Evolutionary conservation across 768 basidiomycete species (phyloP).

Genomic region (Suillus cothurnatus): DNA sequence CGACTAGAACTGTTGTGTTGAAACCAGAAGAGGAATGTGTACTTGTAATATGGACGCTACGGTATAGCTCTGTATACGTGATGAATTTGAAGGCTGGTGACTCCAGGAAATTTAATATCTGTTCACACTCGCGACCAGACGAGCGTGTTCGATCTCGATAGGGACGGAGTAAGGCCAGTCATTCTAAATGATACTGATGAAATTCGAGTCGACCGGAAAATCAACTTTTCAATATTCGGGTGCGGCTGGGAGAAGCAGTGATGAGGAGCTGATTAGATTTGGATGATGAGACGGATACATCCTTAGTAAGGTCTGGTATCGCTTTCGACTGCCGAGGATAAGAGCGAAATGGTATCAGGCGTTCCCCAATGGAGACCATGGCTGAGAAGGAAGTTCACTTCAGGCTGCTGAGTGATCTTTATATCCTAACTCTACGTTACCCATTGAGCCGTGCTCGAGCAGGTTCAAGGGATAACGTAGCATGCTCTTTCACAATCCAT

Average conservation of each 20-base stretch:
- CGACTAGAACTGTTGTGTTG: no score
- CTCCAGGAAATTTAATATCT: no score
- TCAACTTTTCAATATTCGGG: slow-evolving; percentile 69
- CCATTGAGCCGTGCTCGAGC: no score
- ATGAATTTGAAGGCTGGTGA: no score
- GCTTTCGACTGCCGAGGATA: slow-evolving; percentile 53
- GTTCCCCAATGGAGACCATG: slow-evolving; percentile 78
- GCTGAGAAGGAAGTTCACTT: slow-evolving; percentile 73
- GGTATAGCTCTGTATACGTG: no score
- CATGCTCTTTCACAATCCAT: slow-evolving; percentile 59
- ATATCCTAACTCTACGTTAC: slow-evolving; percentile 35
- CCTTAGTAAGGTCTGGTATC: background rate
- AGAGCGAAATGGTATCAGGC: slow-evolving; percentile 62
- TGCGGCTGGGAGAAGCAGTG: slow-evolving; percentile 35
- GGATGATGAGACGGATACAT: background rate
- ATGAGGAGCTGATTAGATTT: slow-evolving; percentile 17
- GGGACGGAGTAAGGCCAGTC: slow-evolving; percentile 94
- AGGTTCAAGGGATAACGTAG: no score
- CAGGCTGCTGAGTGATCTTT: slow-evolving; percentile 2
- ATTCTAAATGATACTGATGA: slow-evolving; percentile 74
- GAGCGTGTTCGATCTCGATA: slow-evolving; percentile 67
- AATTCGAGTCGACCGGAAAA: slow-evolving; percentile 47
- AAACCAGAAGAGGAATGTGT: no score
- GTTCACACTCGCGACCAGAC: slow-evolving; percentile 82
- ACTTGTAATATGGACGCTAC: no score